Evolutionary conservation across 306 rosid genomes (phyloP), one percentile per base, ranked within the genome.

Genomic region (Abrus precatorius): DNA sequence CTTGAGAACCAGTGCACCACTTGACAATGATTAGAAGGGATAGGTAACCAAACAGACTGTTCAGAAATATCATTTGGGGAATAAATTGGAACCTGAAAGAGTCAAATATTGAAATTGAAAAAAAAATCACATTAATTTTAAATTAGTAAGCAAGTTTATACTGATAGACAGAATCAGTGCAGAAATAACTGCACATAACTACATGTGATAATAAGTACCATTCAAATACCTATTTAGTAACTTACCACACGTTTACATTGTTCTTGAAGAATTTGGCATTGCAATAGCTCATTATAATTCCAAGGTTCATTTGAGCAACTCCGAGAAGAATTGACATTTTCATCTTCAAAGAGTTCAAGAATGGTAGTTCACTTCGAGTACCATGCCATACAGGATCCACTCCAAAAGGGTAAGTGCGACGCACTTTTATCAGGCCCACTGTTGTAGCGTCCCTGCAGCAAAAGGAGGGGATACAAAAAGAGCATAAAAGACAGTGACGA

Each of bases 381-480:
- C 99, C 99, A 77, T 95, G 98, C 98, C 99, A 95, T 52, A 85
- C 97, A 78, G 99, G 99, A 82, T 96, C 99, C 83, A 96, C 89
- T 50, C 99, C 99, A 80, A 96, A 96, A 65, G 99, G 99, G 82
- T 96, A 96, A 9, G 99, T 83, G 50, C 74, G 88, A 9, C 90
- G 89, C 87, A 84, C 87, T 89, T 93, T 96, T 54, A 93, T 88
- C 83, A 96, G 85, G 75, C 99, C 99, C 49, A n/a, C 56, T 2
- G 97, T 91, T 32, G 97, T 87, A 34, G 99, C 87, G 7, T 93
- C 99, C 50, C 99, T 96, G 88, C 72, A 76, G 36, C 57, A 60
- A 34, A 40, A 63, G 50, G 62, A 28, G 36, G 38, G 59, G 34
- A 53, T 11, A 69, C 40, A 56, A 44, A 63, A 83, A 67, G 75